These are phyloP conservation scores for Apiospora sp. DNA, from an alignment of 2,329 filamentous ascomycete genomes.

Conservation along the genomic window DNA sequence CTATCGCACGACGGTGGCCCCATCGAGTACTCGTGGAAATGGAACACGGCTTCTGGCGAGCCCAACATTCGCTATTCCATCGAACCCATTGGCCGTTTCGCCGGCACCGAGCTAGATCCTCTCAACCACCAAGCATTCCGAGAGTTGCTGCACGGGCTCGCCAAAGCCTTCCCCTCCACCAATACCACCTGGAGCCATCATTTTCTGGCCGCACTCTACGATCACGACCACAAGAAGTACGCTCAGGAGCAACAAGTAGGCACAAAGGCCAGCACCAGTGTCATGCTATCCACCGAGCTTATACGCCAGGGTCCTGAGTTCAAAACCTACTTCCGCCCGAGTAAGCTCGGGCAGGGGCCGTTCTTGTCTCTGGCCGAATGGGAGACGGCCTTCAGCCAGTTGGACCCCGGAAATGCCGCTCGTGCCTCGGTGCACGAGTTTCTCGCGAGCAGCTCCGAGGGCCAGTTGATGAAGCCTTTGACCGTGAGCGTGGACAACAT, in stretches of 20 bases:
- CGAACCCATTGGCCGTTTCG: constrained; percentile 32
- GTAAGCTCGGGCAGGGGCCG: constrained; percentile 13
- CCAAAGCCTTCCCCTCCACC: constrained; percentile 27
- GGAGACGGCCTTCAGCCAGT: constrained; percentile 13
- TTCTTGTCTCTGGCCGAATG: constrained; percentile 11
- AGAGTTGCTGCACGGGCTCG: constrained; percentile 29
- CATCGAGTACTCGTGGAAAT: constrained; percentile 32
- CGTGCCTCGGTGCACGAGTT: neutral
- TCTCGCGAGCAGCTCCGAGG: neutral
- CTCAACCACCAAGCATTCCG: constrained; percentile 32
- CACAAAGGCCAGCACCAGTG: constrained; percentile 20
- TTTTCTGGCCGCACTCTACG: constrained; percentile 29
- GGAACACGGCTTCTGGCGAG: constrained; percentile 25
- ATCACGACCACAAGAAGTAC: constrained; percentile 29
- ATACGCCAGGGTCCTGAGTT: too few species aligned
- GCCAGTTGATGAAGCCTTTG: neutral
- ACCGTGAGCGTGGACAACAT: constrained; percentile 21
- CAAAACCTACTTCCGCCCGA: constrained; percentile 36
- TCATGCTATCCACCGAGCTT: neutral
- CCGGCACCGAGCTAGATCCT: constrained; percentile 33
- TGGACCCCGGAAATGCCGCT: neutral
- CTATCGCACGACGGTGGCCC: constrained; percentile 22
- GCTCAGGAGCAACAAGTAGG: constrained; percentile 25
- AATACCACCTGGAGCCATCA: constrained; percentile 32
- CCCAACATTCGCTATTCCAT: constrained; percentile 29